phyloP scores from a whole-genome alignment of 2,329 filamentous ascomycete genomes.

The Xylogone sp. region DNA sequence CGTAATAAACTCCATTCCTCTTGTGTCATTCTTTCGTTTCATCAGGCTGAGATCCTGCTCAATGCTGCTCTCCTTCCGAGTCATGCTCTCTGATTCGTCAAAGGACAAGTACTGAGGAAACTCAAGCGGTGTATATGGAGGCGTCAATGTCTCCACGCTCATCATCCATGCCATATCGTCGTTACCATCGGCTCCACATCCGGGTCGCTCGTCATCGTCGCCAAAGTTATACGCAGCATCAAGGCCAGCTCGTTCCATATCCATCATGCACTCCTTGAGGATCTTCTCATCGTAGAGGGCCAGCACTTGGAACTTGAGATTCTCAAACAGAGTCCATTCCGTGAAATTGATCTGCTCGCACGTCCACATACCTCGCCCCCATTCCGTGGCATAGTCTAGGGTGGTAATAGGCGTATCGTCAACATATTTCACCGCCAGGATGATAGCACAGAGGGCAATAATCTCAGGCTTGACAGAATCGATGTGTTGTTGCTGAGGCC shows the following conservation, averaged over 20 bases:
- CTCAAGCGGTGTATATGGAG: neutral
- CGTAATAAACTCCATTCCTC: neutral
- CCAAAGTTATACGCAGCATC: neutral
- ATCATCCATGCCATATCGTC: neutral
- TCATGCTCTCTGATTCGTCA: neutral
- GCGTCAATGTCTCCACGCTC: neutral
- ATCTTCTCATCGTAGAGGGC: constrained; percentile 54
- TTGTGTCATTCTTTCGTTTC: neutral
- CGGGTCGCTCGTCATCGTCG: neutral
- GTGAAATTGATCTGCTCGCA: constrained; percentile 60
- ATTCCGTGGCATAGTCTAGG: constrained; percentile 47
- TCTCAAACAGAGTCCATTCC: constrained; percentile 61
- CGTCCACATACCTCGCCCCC: constrained; percentile 55
- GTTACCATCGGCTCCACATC: neutral
- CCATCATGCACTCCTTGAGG: constrained; percentile 55
- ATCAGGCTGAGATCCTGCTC: neutral
- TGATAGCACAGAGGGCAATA: constrained; percentile 57
- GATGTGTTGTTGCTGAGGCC: constrained; percentile 45
- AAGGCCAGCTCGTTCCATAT: constrained; percentile 58
- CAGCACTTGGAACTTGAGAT: constrained; percentile 59
- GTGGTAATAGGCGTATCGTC: constrained; percentile 55
- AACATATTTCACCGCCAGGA: constrained; percentile 63
- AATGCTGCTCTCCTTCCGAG: neutral
- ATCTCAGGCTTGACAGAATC: constrained; percentile 59
- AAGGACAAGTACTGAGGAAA: neutral